Conservation (phyloP, 176 grass and related monocot genomes). For the Oryza nivara region DNA sequence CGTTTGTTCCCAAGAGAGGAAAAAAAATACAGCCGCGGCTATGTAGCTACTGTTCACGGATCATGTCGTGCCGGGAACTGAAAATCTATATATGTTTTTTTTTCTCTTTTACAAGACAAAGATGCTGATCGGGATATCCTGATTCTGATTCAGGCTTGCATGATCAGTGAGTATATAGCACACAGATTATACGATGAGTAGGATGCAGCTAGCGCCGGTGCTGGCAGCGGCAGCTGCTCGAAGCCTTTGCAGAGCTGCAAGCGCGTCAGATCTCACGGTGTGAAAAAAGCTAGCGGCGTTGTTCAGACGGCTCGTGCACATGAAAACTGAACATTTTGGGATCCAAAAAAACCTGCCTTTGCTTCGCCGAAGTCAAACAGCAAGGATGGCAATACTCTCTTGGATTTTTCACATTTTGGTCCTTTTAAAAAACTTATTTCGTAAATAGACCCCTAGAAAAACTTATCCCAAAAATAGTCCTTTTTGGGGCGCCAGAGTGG, state of each 20-base stretch:
- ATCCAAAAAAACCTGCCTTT: constrained; percentile 14
- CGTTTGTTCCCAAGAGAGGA: background rate
- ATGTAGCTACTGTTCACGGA: background rate
- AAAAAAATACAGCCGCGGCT: background rate
- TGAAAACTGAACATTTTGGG: constrained; percentile 1
- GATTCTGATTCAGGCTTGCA: background rate
- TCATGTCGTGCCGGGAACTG: background rate
- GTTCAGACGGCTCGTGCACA: constrained; percentile 11
- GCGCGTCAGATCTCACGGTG: constrained; percentile 1
- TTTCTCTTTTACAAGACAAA: background rate
- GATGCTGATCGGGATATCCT: background rate
- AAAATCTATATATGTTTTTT: background rate
- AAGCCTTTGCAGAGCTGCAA: background rate
- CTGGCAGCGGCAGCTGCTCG: background rate
- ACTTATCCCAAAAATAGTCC: no score
- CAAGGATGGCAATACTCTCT: background rate
- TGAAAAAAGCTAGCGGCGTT: background rate
- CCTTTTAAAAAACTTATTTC: no score
- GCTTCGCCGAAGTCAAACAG: background rate
- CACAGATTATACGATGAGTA: background rate
- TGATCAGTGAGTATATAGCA: background rate
- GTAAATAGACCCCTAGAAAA: no score
- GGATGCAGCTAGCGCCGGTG: background rate
- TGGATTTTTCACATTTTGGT: no score
- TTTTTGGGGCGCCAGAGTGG: no score